Percentiles rank a stretch among this genome's conserved stretches.
phyloP scores from a whole-genome alignment of 305 asterid species.

The Solanum aculeatissimum region DNA sequence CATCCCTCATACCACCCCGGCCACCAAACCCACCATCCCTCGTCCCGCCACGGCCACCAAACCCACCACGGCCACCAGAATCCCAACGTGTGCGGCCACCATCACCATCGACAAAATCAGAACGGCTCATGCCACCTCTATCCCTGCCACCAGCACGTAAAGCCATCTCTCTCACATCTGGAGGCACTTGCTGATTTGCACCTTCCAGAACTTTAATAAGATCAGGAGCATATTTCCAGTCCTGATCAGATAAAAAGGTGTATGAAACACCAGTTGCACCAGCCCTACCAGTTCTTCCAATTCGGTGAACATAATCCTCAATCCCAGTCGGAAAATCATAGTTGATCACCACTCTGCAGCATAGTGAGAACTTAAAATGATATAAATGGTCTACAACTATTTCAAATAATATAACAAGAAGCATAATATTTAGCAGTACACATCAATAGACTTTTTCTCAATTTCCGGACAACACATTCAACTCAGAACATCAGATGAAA shows the following conservation, averaged over 20 bases:
- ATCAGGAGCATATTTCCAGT: conserved; percentile 87
- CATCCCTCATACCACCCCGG: conserved; percentile 56
- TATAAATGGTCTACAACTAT: background rate
- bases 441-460: background rate
- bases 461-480: background rate
- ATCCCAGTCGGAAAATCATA: conserved; percentile 90
- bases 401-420: background rate
- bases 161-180: conserved; percentile 76
- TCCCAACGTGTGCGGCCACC: conserved; percentile 70
- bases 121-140: conserved; percentile 63
- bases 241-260: conserved; percentile 94
- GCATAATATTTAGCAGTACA: background rate
- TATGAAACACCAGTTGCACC: conserved; percentile 88
- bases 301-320: conserved; percentile 96
- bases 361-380: background rate
- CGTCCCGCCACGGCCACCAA: conserved; percentile 44
- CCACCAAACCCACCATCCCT: conserved; percentile 49
- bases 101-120: conserved; percentile 30
- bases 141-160: conserved; percentile 72
- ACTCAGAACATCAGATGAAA: background rate
- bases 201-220: conserved; percentile 83
- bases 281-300: conserved; percentile 97
- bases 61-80: conserved; percentile 57
- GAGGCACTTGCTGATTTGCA: conserved; percentile 91
- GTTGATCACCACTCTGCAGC: conserved; percentile 75